Base-by-base conservation (phyloP, 768 basidiomycete species). In the Harrya chromipes region DNA sequence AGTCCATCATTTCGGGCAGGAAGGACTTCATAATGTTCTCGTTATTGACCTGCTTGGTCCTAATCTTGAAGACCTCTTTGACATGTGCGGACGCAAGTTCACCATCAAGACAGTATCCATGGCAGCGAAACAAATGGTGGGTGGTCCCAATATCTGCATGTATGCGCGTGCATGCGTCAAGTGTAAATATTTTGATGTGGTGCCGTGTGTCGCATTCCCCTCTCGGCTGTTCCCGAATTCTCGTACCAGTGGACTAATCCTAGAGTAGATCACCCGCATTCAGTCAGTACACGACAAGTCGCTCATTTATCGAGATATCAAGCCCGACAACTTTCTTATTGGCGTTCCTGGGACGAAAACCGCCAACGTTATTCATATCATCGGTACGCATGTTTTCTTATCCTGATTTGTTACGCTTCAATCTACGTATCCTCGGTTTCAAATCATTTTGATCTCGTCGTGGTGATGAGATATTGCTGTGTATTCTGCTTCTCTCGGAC, bases 31-130 rank as follows among this genome's bases (percentile, higher is more conserved):
- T 74, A 99, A 99, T 69, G 91, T 90, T 49, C 81, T 91, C 42
- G 89, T 90, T 67, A 90, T 94, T 53, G 95, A 99, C 72, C 78
- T 99, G 26, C 78, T 99, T 13, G 97, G 95, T n/a, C 95, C 95
- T 19, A 95, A 94, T 61, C 74, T 99, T 38, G 95, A 99, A 72
- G 95, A 99, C 66, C 78, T 99, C 29, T 98, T 99, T 65, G 95
- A 98, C 71, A 94, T 97, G 92, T 98, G 94, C 67, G 84, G 87
- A n/a, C 86, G 95, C 57, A 97, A 97, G 72, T 99, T 98, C 73
- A 83, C 83, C 45, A 85, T 95, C 69, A 99, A 99, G 81, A 98
- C 95, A 0, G 95, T 97, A 23, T 97, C 93, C 66, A 93, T 99
- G 95, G 89, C 91, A 44, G 97, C 97, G 16, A 97, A 90, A 71